phyloP scores from a whole-genome alignment of 1,139 yeast genomes.

The Lodderomyces jiufengensis region DNA sequence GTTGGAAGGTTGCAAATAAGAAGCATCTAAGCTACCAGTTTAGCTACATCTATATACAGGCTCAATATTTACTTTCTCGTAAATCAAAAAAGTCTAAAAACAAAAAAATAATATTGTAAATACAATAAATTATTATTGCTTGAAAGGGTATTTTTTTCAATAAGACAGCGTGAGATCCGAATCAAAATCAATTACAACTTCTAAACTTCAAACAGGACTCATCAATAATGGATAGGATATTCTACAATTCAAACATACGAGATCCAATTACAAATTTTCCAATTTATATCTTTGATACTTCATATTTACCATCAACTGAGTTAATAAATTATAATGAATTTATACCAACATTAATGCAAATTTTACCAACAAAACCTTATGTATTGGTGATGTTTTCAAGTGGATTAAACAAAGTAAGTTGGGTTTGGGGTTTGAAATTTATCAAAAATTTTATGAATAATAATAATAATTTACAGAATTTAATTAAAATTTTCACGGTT shows the following conservation, averaged over 20 bases:
- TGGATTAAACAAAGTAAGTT: constrained; percentile 63
- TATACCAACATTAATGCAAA: constrained; percentile 36
- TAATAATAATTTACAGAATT: constrained; percentile 33
- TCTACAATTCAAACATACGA: constrained; percentile 53
- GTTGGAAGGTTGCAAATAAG: too few relatives aligned
- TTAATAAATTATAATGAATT: constrained; percentile 38
- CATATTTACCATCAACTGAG: constrained; percentile 64
- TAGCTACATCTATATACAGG: too few relatives aligned
- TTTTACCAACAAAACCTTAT: constrained; percentile 56
- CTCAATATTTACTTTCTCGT: background rate
- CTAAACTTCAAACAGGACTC: too few relatives aligned
- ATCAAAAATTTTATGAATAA: constrained; percentile 63
- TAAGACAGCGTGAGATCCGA: too few relatives aligned
- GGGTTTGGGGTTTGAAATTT: constrained; percentile 80
- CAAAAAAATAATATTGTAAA: too few relatives aligned
- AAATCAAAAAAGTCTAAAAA: background rate
- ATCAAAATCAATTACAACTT: too few relatives aligned
- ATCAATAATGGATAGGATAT: constrained; percentile 45
- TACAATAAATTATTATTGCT: background rate
- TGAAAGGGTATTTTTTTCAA: too few relatives aligned
- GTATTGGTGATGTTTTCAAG: constrained; percentile 73
- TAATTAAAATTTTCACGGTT: constrained; percentile 69
- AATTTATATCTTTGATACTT: constrained; percentile 69
- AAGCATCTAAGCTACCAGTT: background rate
- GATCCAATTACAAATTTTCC: constrained; percentile 66